A percentile compares a stretch with the other conserved stretches of the same genome.
Evolutionary conservation across 192 early-diverging fungal species (phyloP).

Genomic region (Coemansia nantahalensis): DNA sequence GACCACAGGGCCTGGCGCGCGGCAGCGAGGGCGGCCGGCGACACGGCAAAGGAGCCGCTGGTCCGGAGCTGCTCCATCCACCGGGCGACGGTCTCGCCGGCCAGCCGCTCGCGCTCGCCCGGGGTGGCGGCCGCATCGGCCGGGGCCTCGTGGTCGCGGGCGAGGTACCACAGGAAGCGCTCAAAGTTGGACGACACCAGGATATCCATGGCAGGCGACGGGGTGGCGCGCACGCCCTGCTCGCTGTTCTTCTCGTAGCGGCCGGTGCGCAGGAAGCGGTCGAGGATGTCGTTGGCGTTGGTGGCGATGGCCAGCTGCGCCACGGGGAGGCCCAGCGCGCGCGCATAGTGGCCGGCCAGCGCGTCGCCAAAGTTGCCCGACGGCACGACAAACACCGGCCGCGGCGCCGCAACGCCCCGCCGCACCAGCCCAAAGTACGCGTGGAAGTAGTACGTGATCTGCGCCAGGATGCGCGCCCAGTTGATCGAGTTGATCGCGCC

Average conservation of each 20-base stretch:
- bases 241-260: slow-evolving; percentile 75
- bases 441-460: slow-evolving; percentile 95
- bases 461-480: slow-evolving; percentile 96
- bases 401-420: slow-evolving; percentile 1
- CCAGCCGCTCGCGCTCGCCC: slow-evolving; percentile 51
- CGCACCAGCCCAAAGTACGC: slow-evolving; percentile 75
- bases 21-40: slow-evolving; percentile 57
- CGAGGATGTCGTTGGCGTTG: slow-evolving; percentile 95
- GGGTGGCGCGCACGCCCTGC: slow-evolving; percentile 66
- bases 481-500: slow-evolving; percentile 99
- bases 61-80: slow-evolving; percentile 83
- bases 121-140: slow-evolving; percentile 26
- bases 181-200: slow-evolving; percentile 97
- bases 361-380: slow-evolving; percentile 98
- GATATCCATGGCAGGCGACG: slow-evolving; percentile 98
- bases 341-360: slow-evolving; percentile 90
- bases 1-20: slow-evolving; percentile 75
- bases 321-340: slow-evolving; percentile 88
- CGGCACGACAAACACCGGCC: slow-evolving; percentile 76
- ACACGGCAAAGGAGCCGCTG: slow-evolving; percentile 70
- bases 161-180: slow-evolving; percentile 91
- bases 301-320: slow-evolving; percentile 84
- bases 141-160: slow-evolving; percentile 55
- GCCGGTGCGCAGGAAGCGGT: slow-evolving; percentile 86
- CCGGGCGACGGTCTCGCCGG: slow-evolving; percentile 56